phyloP scores from a whole-genome alignment of 2,329 filamentous ascomycete species.

The Cladosporium sp. region DNA sequence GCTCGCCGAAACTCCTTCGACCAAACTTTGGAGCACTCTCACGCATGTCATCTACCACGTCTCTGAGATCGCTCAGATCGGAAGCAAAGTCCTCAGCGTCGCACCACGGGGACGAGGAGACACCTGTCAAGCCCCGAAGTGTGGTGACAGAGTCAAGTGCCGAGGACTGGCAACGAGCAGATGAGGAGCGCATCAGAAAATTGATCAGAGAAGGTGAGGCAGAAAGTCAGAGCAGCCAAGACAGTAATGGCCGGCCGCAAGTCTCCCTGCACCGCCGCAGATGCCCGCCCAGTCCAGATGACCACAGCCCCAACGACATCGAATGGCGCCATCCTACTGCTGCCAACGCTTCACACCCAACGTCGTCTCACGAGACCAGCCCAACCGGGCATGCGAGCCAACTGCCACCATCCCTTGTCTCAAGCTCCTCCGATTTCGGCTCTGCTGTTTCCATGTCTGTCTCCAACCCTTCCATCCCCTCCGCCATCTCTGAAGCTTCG shows the following conservation, averaged over 20 bases:
- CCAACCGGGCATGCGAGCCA: conserved; percentile 38
- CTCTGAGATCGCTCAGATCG: conserved; percentile 33
- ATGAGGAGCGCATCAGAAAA: conserved; percentile 39
- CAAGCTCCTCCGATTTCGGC: conserved; percentile 53
- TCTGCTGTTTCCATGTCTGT: conserved; percentile 52
- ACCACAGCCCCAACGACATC: conserved; percentile 34
- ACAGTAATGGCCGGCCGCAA: conserved; percentile 16
- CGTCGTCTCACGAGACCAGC: conserved; percentile 44
- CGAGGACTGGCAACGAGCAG: conserved; percentile 37
- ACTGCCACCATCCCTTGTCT: conserved; percentile 38
- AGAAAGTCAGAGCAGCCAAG: conserved; percentile 26
- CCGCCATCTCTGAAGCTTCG: conserved; percentile 51
- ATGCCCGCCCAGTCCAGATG: conserved; percentile 54
- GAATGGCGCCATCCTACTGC: conserved; percentile 29
- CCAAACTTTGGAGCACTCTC: conserved; percentile 28
- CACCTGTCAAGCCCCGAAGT: conserved; percentile 18
- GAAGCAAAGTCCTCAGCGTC: conserved; percentile 8
- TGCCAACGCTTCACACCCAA: conserved; percentile 29
- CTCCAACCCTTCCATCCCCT: conserved; percentile 55
- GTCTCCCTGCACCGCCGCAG: conserved; percentile 32
- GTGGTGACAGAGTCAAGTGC: conserved; percentile 35
- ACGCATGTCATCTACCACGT: conserved; percentile 34
- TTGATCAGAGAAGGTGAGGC: conserved; percentile 39
- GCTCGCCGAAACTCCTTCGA: conserved; percentile 30
- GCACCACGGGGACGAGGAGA: conserved; percentile 23